Evolutionary conservation across 495 filamentous ascomycete genomes (phyloP).

Genomic region (Tuber aestivum): DNA sequence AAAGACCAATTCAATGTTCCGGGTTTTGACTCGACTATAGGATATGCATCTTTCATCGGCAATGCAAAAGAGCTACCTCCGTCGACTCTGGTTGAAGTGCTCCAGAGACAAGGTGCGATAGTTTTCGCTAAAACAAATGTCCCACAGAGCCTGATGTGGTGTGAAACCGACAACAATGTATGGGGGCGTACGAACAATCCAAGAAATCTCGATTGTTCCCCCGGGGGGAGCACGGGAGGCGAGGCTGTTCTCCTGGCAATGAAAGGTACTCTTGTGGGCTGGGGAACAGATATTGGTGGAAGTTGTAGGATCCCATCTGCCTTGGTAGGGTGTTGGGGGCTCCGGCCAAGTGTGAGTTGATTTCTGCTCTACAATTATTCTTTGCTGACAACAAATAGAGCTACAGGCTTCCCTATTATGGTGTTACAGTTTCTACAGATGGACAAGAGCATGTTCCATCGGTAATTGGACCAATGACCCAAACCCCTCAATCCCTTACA

Average conservation of each 20-base stretch:
- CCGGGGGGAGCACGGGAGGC: constrained; percentile 62
- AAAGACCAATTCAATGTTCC: constrained; percentile 69
- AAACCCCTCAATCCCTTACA: constrained; percentile 42
- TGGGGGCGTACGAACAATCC: constrained; percentile 53
- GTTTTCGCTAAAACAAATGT: constrained; percentile 45
- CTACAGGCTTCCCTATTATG: constrained; percentile 48
- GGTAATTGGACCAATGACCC: constrained; percentile 50
- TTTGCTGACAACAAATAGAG: constrained; percentile 10
- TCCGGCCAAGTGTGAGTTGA: constrained; percentile 48
- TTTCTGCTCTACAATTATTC: background rate
- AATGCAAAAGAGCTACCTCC: constrained; percentile 49
- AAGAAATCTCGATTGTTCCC: constrained; percentile 47
- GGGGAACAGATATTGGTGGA: constrained; percentile 69
- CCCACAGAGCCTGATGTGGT: constrained; percentile 47
- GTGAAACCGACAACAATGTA: constrained; percentile 53
- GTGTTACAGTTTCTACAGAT: constrained; percentile 50
- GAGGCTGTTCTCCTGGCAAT: constrained; percentile 56
- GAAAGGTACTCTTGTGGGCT: constrained; percentile 52
- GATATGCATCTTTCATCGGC: constrained; percentile 47
- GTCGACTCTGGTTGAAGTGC: constrained; percentile 45
- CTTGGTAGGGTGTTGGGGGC: constrained; percentile 59
- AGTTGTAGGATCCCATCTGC: constrained; percentile 61
- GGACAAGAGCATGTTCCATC: constrained; percentile 55
- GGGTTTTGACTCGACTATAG: constrained; percentile 61
- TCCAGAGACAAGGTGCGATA: constrained; percentile 48